Conservation (phyloP, 2,329 filamentous ascomycete species). For the Hirsutella rhossiliensis region DNA sequence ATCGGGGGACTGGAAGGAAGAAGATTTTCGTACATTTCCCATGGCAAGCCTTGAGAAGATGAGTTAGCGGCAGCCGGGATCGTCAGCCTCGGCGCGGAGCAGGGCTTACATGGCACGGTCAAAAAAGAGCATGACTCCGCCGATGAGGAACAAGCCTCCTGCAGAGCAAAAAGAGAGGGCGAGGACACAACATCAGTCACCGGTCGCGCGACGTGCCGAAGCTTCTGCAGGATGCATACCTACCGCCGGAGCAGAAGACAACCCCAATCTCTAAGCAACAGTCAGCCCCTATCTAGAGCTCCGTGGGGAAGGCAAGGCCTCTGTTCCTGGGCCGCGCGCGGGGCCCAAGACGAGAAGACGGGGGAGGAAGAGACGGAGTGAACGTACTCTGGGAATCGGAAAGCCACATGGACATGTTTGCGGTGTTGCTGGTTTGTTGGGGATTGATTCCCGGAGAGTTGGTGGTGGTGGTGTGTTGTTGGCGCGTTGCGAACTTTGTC, state of each 20-base stretch:
- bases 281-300: slow-evolving; percentile 16
- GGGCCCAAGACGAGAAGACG: too few relatives aligned
- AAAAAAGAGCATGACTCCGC: slow-evolving; percentile 94
- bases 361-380: not conserved
- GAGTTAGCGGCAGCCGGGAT: slow-evolving; percentile 5
- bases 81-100: not conserved
- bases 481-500: not conserved
- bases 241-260: slow-evolving; percentile 95
- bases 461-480: not conserved
- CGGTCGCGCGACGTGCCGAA: slow-evolving; percentile 9
- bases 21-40: slow-evolving; percentile 61
- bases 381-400: slow-evolving; percentile 49
- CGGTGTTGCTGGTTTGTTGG: not conserved
- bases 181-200: not conserved
- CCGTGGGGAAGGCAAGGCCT: too few relatives aligned
- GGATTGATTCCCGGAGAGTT: not conserved
- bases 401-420: slow-evolving; percentile 72
- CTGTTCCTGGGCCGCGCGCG: too few relatives aligned
- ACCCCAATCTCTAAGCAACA: slow-evolving; percentile 74
- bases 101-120: slow-evolving; percentile 76
- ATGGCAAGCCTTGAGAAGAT: slow-evolving; percentile 68
- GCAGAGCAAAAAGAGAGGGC: slow-evolving; percentile 3
- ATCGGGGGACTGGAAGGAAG: slow-evolving; percentile 2
- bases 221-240: slow-evolving; percentile 27
- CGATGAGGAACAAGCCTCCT: slow-evolving; percentile 92